These are phyloP conservation scores for Musa balbisiana DNA, from an alignment of 202 grass and related monocot genomes.

Conservation along the genomic window DNA sequence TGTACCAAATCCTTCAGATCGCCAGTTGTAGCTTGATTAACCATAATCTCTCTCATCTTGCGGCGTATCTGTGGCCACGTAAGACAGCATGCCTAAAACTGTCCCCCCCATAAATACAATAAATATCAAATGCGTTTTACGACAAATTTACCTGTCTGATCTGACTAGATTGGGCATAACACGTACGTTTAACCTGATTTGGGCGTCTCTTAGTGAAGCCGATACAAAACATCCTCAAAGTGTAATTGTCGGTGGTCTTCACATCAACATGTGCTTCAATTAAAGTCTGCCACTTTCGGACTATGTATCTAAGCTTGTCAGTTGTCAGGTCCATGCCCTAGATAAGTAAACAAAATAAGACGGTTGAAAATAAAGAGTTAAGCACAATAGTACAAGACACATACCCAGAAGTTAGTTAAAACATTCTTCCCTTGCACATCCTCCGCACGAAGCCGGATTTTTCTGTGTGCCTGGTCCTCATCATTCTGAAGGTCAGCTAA, in stretches of 20 bases:
- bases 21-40: neutral
- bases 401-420: slow-evolving; percentile 15
- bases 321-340: slow-evolving; percentile 20
- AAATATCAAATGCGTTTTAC: no score
- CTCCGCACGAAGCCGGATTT: slow-evolving; percentile 6
- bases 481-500: slow-evolving; percentile 16
- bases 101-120: no score
- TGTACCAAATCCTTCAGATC: neutral
- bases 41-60: no score
- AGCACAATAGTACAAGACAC: neutral
- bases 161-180: no score
- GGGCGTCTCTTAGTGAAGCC: no score
- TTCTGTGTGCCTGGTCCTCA: slow-evolving; percentile 8
- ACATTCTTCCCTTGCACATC: slow-evolving; percentile 21
- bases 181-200: no score
- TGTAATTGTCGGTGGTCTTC: slow-evolving; percentile 9
- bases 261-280: slow-evolving; percentile 15
- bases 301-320: slow-evolving; percentile 9
- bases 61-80: no score
- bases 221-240: no score
- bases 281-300: slow-evolving; percentile 15
- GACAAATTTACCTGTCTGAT: no score
- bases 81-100: no score
- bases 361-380: neutral
- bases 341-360: neutral